Evolutionary conservation across 2,329 filamentous ascomycete species (phyloP), one percentile per base, ranked within the genome.

Genomic region (Tolypocladium cylindrosporum): DNA sequence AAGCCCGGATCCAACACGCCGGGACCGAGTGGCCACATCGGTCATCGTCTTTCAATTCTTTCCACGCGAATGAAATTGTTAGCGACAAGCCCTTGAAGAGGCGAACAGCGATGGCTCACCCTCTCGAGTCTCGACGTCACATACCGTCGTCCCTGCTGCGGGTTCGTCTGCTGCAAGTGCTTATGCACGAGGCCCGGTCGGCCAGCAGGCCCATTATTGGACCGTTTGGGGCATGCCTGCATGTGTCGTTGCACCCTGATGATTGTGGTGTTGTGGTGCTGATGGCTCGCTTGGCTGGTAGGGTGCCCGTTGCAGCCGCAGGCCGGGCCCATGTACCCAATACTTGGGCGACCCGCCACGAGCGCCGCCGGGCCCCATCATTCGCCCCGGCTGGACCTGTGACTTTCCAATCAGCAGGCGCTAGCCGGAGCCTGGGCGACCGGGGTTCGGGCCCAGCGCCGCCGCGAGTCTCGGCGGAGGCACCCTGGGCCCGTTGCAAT

Each of bases 371-470:
- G 39, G 24, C 43, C 43, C 40, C 55, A 41, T 51, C 55, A 41
- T 51, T 52, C 45, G 45, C 27, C 27, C 41, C 21, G 36, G 37
- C 54, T 11, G 54, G 45, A 34, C 55, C 48, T 57, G 55, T 57
- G 55, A 57, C 55, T 53, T 54, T 55, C 53, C 53, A 55, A 55
- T 55, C 53, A 55, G 53, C 53, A 54, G 53, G 48, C 48, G 48
- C 48, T 36, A 45, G n/a, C 45, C 27, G 45, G 27, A 34, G 45
- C 45, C 24, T 34, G 27, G 27, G 31, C 48, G 48, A 51, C 48
- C 31, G 48, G 48, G 48, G 48, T 51, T 50, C 45, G 45, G 27
- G 14, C 5, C 14, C 11, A 45, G 45, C 45, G 45, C 45, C 45
- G 21, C 13, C 37, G 37, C 37, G 13, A 16, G 41, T 43, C 21